A percentile compares a stretch with the other conserved stretches of the same genome.
These are phyloP conservation scores for Malus asiatica DNA, from an alignment of 306 rosid species.

Conservation along the genomic window DNA sequence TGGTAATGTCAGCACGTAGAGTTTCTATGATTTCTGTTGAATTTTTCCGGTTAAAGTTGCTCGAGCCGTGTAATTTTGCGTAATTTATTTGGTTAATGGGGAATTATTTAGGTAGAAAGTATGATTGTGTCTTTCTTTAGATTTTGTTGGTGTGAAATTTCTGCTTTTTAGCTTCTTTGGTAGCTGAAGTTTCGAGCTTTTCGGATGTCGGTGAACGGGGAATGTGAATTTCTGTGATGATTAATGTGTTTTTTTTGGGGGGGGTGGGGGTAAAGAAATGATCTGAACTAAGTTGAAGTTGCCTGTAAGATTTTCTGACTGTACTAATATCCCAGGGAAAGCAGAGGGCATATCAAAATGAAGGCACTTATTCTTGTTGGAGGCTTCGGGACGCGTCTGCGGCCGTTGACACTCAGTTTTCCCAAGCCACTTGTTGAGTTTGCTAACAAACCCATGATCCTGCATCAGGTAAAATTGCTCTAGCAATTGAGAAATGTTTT, in stretches of 20 bases:
- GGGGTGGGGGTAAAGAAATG: background rate
- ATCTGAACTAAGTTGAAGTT: conserved; percentile 7
- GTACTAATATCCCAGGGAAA: conserved; percentile 31
- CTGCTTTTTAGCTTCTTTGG: background rate
- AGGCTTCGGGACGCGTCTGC: conserved; percentile 97
- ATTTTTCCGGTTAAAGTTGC: background rate
- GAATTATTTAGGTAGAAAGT: background rate
- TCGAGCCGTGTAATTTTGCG: background rate
- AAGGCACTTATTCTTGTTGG: conserved; percentile 98
- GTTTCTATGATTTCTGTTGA: background rate
- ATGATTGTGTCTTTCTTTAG: background rate
- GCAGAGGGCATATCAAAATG: conserved; percentile 46
- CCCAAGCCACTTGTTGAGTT: conserved; percentile 99
- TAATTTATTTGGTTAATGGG: background rate
- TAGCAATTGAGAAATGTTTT: background rate
- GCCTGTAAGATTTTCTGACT: conserved; percentile 2
- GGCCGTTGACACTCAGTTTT: conserved; percentile 97
- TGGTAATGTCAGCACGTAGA: background rate
- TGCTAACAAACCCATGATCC: conserved; percentile 98
- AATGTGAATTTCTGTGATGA: background rate
- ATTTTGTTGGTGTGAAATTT: background rate
- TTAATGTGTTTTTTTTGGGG: background rate
- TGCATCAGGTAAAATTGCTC: conserved; percentile 72
- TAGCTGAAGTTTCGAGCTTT: background rate
- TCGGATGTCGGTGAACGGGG: background rate